Percentiles rank a stretch among this genome's conserved stretches.
Evolutionary conservation across 495 filamentous ascomycete genomes (phyloP).

Genomic region (Penicillium lividum): DNA sequence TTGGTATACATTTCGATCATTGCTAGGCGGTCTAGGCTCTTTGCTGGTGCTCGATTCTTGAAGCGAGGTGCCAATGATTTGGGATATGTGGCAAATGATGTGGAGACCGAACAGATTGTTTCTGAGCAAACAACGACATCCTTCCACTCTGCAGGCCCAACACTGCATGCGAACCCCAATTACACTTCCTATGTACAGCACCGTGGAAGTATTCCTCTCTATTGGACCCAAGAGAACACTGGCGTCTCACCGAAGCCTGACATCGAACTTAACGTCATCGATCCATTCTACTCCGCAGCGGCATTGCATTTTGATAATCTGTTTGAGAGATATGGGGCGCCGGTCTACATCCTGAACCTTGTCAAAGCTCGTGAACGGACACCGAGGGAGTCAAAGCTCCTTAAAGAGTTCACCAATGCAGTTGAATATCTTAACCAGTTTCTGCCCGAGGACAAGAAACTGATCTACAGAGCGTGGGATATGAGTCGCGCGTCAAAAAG

Average conservation of each 20-base stretch:
- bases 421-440: slow-evolving; percentile 95
- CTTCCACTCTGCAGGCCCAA: slow-evolving; percentile 88
- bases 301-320: slow-evolving; percentile 96
- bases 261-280: slow-evolving; percentile 89
- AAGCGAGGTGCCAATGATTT: slow-evolving; percentile 95
- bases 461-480: slow-evolving; percentile 93
- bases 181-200: slow-evolving; percentile 98
- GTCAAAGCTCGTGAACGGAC: slow-evolving; percentile 88
- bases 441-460: slow-evolving; percentile 77
- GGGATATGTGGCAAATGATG: slow-evolving; percentile 97
- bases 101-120: slow-evolving; percentile 99
- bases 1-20: slow-evolving; percentile 90
- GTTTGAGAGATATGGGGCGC: slow-evolving; percentile 90
- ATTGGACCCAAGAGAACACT: slow-evolving; percentile 97
- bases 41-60: slow-evolving; percentile 90
- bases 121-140: slow-evolving; percentile 91
- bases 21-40: slow-evolving; percentile 86
- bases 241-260: slow-evolving; percentile 94
- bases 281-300: slow-evolving; percentile 95
- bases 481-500: slow-evolving; percentile 96
- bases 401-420: slow-evolving; percentile 84
- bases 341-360: slow-evolving; percentile 89
- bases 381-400: slow-evolving; percentile 88
- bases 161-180: slow-evolving; percentile 80
- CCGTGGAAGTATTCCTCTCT: slow-evolving; percentile 91